Conservation (phyloP, 169 alveolate genomes). For the Cryptosporidium baileyi region DNA sequence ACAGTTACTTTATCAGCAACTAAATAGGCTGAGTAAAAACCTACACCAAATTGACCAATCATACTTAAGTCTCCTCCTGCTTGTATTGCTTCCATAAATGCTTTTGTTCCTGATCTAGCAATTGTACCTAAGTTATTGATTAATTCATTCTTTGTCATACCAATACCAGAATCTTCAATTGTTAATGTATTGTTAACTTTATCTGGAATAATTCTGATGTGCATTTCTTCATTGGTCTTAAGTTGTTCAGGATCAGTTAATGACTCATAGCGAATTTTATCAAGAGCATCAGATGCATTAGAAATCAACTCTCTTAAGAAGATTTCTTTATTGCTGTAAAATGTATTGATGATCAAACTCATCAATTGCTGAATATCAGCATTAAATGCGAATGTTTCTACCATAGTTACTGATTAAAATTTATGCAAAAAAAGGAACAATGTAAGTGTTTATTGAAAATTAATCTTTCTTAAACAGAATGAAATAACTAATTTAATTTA, state of each 20-base stretch:
- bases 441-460: background rate
- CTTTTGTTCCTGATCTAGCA: conserved; percentile 98
- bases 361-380: conserved; percentile 98
- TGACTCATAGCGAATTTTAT: conserved; percentile 96
- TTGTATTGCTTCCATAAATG: conserved; percentile 97
- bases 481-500: too few species aligned
- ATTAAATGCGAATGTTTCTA: conserved; percentile 95
- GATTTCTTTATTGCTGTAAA: conserved; percentile 99
- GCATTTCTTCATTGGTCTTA: conserved; percentile 88
- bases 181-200: conserved; percentile 94
- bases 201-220: conserved; percentile 95
- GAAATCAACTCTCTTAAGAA: conserved; percentile 98
- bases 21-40: conserved; percentile 99
- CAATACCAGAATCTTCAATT: conserved; percentile 98
- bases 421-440: background rate
- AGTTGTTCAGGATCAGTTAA: conserved; percentile 95
- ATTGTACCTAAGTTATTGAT: conserved; percentile 97
- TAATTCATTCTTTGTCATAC: conserved; percentile 98
- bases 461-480: too few species aligned
- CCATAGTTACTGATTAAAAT: conserved; percentile 16
- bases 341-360: conserved; percentile 98
- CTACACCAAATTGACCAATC: conserved; percentile 99
- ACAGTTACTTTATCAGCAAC: conserved; percentile 98
- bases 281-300: conserved; percentile 99
- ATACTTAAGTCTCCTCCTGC: conserved; percentile 98